Evolutionary conservation across 1,139 yeast species (phyloP).

Genomic region (Candida sp.): DNA sequence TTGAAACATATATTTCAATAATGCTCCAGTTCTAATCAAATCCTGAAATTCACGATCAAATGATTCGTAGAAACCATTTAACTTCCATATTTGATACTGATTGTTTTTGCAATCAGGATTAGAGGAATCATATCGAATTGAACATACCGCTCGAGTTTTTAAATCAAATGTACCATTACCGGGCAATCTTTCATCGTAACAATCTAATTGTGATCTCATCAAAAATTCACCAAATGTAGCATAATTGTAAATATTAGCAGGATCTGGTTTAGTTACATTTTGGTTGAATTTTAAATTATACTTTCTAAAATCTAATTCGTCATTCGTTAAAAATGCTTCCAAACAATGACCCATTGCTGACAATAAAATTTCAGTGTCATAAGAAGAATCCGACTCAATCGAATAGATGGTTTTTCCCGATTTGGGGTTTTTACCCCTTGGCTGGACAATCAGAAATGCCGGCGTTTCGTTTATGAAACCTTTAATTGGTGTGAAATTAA

Average conservation of each 20-base stretch:
- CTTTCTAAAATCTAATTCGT: conserved; percentile 42
- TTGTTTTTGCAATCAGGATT: conserved; percentile 49
- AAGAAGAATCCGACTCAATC: conserved; percentile 67
- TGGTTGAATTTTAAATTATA: conserved; percentile 3
- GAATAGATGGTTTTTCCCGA: conserved; percentile 46
- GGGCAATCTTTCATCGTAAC: conserved; percentile 72
- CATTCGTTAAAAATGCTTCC: conserved; percentile 69
- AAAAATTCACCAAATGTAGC: conserved; percentile 66
- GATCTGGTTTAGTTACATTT: conserved; percentile 7
- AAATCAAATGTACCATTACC: conserved; percentile 92
- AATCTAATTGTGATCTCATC: conserved; percentile 90
- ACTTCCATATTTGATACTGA: conserved; percentile 62
- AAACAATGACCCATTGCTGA: conserved; percentile 76
- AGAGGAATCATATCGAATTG: conserved; percentile 76
- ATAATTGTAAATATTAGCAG: conserved; percentile 57
- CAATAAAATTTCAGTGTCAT: conserved; percentile 68
- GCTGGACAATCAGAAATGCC: conserved; percentile 38
- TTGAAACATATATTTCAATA: conserved; percentile 83
- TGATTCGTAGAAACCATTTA: conserved; percentile 68
- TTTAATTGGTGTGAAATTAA: conserved; percentile 35
- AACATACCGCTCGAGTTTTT: conserved; percentile 87
- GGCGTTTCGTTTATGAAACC: conserved; percentile 30
- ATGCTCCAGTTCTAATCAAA: conserved; percentile 64
- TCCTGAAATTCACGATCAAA: conserved; percentile 79
- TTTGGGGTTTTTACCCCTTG: conserved; percentile 24